A percentile compares a stretch with the other conserved stretches of the same genome.
Conservation (phyloP, 1,284 basidiomycete genomes). For the Porodaedalea pini region DNA sequence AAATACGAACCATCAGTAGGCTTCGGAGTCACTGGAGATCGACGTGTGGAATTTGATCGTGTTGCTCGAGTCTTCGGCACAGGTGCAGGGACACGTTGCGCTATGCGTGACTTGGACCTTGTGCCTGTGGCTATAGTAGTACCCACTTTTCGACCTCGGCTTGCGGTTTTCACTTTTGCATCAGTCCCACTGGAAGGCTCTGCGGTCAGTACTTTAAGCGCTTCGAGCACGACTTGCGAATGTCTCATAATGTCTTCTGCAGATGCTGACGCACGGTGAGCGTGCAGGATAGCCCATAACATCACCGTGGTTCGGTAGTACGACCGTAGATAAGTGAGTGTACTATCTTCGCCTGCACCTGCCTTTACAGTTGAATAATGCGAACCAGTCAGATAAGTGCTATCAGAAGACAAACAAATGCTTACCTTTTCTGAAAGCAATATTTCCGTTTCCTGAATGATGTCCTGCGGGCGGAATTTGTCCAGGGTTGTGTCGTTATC, state of each 20-base stretch:
- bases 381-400: neutral
- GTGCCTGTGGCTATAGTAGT: neutral
- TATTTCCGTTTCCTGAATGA: constrained; percentile 37
- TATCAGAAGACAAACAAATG: neutral
- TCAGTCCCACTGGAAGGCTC: neutral
- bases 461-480: constrained; percentile 32
- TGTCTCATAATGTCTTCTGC: neutral
- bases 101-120: neutral
- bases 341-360: neutral
- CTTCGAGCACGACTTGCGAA: neutral
- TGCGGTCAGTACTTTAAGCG: neutral
- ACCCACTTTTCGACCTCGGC: neutral
- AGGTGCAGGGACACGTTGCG: neutral
- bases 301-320: neutral
- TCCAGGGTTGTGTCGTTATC: constrained; percentile 27
- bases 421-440: constrained; percentile 15
- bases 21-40: constrained; percentile 30
- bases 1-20: constrained; percentile 38
- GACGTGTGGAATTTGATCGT: neutral
- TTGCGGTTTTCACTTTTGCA: neutral
- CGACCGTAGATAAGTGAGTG: constrained; percentile 2
- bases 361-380: neutral
- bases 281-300: constrained; percentile 11
- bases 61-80: neutral
- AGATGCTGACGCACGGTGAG: constrained; percentile 6